These are phyloP conservation scores for Neofusicoccum parvum DNA, from an alignment of 2,329 filamentous ascomycete species.

Conservation along the genomic window DNA sequence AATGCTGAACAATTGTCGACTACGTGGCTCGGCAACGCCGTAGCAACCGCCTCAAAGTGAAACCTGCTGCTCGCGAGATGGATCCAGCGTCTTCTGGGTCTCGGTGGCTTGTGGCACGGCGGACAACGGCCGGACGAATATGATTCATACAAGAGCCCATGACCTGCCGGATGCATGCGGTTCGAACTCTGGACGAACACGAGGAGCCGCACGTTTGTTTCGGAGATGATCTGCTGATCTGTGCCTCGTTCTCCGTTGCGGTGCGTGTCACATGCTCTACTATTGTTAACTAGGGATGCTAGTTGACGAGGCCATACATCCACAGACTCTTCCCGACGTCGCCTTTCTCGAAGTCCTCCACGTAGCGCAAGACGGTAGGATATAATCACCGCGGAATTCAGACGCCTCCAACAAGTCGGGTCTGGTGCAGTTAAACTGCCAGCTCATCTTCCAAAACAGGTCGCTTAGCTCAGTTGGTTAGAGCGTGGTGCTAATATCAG, in stretches of 20 bases:
- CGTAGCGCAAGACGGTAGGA: background rate
- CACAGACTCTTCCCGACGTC: background rate
- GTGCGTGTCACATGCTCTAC: background rate
- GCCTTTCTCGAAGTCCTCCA: background rate
- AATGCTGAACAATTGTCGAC: background rate
- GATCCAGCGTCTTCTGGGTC: background rate
- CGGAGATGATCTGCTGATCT: background rate
- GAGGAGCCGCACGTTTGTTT: slow-evolving; percentile 4
- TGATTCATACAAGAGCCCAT: background rate
- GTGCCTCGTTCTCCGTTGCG: background rate
- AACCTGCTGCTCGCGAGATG: background rate
- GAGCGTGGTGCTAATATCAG: slow-evolving; percentile 25
- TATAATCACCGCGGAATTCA: background rate
- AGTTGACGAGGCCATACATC: background rate
- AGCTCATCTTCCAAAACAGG: background rate
- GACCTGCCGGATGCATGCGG: background rate
- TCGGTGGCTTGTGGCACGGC: background rate
- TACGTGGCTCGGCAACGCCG: slow-evolving; percentile 1
- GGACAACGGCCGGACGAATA: too few species aligned
- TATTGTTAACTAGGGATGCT: background rate
- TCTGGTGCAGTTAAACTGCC: background rate
- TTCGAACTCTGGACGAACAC: background rate
- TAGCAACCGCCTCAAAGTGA: background rate
- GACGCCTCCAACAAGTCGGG: background rate
- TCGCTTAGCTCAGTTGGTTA: slow-evolving; percentile 26